phyloP scores from a whole-genome alignment of 2,329 filamentous ascomycete genomes.

The Colletotrichum falcatum region DNA sequence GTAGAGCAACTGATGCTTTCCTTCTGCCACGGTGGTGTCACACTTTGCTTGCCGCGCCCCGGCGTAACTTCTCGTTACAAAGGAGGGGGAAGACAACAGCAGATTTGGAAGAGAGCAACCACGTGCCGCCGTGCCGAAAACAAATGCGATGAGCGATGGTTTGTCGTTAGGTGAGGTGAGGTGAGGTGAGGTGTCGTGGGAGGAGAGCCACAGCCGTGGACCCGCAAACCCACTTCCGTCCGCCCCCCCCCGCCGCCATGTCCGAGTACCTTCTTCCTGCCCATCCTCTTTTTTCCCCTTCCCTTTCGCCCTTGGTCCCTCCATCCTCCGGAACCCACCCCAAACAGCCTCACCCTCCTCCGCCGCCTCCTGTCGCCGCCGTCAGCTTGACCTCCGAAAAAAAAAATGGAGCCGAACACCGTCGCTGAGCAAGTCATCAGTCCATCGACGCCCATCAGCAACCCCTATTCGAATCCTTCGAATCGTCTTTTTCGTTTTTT shows the following conservation, averaged over 20 bases:
- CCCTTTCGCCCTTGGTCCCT: too few relatives aligned
- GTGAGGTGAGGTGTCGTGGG: not conserved
- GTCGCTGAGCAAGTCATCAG: not conserved
- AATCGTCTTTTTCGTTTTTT: not conserved
- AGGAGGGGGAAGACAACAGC: not conserved
- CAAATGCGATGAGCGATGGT: not conserved
- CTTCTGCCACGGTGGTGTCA: not conserved
- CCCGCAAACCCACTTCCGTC: not conserved
- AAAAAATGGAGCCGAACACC: not conserved
- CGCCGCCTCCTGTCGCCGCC: conserved; percentile 5
- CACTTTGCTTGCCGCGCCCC: conserved; percentile 13
- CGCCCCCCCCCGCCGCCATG: not conserved
- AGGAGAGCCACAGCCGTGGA: conserved; percentile 10
- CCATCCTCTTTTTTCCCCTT: not conserved
- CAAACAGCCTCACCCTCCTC: not conserved
- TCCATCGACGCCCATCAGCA: not conserved
- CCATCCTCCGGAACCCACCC: conserved; percentile 10
- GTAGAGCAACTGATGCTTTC: not conserved
- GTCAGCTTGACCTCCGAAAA: conserved; percentile 20
- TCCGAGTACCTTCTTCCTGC: not conserved
- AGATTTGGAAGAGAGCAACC: not conserved
- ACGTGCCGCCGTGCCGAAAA: not conserved
- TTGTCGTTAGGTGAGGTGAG: not conserved
- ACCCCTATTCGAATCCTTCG: conserved; percentile 1
- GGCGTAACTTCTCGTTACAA: not conserved